These are phyloP conservation scores for Usnea hakonensis DNA, from an alignment of 495 filamentous ascomycete genomes.

Conservation along the genomic window DNA sequence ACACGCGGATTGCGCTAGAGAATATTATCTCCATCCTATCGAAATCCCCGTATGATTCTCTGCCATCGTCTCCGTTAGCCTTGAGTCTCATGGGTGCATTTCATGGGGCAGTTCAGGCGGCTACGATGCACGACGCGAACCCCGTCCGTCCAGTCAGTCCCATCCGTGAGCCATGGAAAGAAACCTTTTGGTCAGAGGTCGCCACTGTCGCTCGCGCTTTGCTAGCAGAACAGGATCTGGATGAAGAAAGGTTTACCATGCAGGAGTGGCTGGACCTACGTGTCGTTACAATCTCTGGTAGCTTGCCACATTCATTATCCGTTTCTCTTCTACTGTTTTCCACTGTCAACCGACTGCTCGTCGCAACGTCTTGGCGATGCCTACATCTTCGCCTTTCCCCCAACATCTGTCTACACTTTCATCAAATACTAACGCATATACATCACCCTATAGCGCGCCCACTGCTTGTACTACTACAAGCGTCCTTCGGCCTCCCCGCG, in stretches of 20 bases:
- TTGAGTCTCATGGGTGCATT: neutral
- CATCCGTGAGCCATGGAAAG: conserved; percentile 16
- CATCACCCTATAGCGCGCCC: neutral
- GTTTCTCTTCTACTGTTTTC: neutral
- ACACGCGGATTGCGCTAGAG: conserved; percentile 5
- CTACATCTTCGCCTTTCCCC: neutral
- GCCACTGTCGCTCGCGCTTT: conserved; percentile 14
- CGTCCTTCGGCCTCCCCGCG: neutral
- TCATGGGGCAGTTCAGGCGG: neutral
- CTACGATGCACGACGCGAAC: neutral
- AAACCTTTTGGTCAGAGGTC: conserved; percentile 15
- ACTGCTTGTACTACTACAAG: neutral
- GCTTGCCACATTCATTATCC: neutral
- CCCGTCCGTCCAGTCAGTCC: neutral
- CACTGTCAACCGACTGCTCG: neutral
- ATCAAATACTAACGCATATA: neutral
- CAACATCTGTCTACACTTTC: neutral
- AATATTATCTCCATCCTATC: conserved; percentile 9
- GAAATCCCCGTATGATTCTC: conserved; percentile 6
- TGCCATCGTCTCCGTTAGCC: neutral
- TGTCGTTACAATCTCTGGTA: conserved; percentile 19
- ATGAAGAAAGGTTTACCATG: conserved; percentile 12
- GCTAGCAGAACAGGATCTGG: conserved; percentile 14
- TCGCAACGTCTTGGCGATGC: neutral
- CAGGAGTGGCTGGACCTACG: conserved; percentile 15